Conservation (phyloP, 2,329 filamentous ascomycete species). For the Coniella vitis region DNA sequence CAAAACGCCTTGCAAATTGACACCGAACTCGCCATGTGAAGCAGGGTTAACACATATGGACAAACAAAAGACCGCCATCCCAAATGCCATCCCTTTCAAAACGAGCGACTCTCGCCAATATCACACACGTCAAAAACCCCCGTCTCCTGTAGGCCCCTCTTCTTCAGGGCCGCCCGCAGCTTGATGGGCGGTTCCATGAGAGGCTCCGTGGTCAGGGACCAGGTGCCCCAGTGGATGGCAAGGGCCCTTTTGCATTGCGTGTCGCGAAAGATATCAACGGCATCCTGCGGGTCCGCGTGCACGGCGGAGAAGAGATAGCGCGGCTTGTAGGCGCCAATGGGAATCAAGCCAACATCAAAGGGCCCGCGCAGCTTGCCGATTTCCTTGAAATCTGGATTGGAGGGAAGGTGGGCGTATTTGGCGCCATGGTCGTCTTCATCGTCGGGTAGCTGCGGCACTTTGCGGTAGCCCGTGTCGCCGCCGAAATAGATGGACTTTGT, state of each 20-base stretch:
- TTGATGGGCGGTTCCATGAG: conserved; percentile 73
- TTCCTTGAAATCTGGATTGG: conserved; percentile 77
- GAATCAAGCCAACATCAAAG: conserved; percentile 87
- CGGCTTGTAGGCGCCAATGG: conserved; percentile 83
- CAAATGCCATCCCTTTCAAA: conserved; percentile 33
- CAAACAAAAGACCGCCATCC: neutral
- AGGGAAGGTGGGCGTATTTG: conserved; percentile 59
- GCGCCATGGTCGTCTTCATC: conserved; percentile 64
- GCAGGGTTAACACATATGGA: no score
- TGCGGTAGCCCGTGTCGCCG: conserved; percentile 85
- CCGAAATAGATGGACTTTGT: conserved; percentile 70
- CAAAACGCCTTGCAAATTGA: no score
- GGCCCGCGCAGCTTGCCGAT: conserved; percentile 75
- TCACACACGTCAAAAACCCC: conserved; percentile 77
- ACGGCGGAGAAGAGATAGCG: conserved; percentile 67
- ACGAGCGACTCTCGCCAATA: conserved; percentile 77
- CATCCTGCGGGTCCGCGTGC: conserved; percentile 82
- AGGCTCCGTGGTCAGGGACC: conserved; percentile 79
- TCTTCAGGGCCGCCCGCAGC: conserved; percentile 64
- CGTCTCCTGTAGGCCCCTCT: conserved; percentile 58
- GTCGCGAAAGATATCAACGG: conserved; percentile 83
- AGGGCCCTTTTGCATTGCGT: conserved; percentile 71
- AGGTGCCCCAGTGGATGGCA: conserved; percentile 90
- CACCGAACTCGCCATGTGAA: no score
- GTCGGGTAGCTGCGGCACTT: conserved; percentile 58